A percentile compares a stretch with the other conserved stretches of the same genome.
Evolutionary conservation across 1,284 basidiomycete species (phyloP).

Genomic region (Fomitopsis schrenkii): DNA sequence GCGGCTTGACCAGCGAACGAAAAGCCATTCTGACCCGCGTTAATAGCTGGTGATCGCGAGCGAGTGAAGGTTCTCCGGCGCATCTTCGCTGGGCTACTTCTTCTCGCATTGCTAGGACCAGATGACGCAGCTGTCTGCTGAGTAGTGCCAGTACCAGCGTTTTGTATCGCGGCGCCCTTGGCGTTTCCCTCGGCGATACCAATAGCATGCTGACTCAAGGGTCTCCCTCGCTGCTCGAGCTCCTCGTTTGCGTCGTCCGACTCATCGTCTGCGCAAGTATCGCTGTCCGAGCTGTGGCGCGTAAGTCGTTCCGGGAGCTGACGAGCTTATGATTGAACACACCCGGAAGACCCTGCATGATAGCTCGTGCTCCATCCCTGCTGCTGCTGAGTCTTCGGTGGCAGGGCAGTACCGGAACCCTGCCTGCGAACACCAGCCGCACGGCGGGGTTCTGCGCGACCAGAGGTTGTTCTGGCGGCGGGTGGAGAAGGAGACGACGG

Average conservation of each 20-base stretch:
- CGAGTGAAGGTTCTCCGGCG: constrained; percentile 44
- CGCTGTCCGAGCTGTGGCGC: constrained; percentile 41
- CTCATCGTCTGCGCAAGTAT: constrained; percentile 42
- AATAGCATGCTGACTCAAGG: constrained; percentile 24
- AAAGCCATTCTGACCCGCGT: constrained; percentile 20
- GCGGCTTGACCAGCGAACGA: constrained; percentile 25
- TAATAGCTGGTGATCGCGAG: constrained; percentile 50
- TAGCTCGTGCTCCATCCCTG: constrained; percentile 82
- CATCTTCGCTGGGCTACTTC: constrained; percentile 18
- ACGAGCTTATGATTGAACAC: constrained; percentile 12
- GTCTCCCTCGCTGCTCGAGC: constrained; percentile 36
- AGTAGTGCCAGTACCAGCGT: constrained; percentile 9
- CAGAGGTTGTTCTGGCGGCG: constrained; percentile 22
- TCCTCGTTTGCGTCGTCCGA: constrained; percentile 40
- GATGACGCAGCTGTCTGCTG: constrained; percentile 13
- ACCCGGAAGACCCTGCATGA: constrained; percentile 77
- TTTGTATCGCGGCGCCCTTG: background rate
- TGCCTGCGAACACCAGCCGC: constrained; percentile 16
- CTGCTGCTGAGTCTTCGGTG: constrained; percentile 21
- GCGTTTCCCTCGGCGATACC: constrained; percentile 5
- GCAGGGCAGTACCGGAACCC: constrained; percentile 10
- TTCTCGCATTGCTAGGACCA: constrained; percentile 21
- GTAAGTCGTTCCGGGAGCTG: background rate
- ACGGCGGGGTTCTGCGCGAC: constrained; percentile 22
- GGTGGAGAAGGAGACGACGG: constrained; percentile 73